These are phyloP conservation scores for Lepidium didymum DNA, from an alignment of 345 rosid genomes.

Conservation along the genomic window DNA sequence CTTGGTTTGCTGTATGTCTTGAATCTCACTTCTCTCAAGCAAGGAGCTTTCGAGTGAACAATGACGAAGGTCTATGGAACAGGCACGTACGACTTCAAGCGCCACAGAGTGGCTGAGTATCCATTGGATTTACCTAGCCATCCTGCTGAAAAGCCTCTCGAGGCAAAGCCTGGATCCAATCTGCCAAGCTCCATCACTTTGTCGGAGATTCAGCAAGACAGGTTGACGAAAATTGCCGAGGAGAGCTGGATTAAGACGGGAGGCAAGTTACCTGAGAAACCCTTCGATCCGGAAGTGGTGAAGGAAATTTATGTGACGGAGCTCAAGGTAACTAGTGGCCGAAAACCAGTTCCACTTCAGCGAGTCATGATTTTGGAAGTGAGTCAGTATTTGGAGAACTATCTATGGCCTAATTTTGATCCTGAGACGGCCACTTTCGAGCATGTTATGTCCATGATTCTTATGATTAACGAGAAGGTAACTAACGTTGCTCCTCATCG, in stretches of 20 bases:
- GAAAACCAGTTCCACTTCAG: conserved; percentile 84
- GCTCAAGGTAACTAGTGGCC: conserved; percentile 60
- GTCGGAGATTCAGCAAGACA: conserved; percentile 87
- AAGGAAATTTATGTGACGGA: conserved; percentile 77
- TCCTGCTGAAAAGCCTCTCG: conserved; percentile 44
- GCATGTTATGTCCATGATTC: conserved; percentile 96
- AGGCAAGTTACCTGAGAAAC: conserved; percentile 33
- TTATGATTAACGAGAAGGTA: conserved; percentile 96
- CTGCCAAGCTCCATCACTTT: conserved; percentile 78
- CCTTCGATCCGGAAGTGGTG: conserved; percentile 72
- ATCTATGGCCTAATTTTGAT: conserved; percentile 89
- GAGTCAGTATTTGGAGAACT: conserved; percentile 93
- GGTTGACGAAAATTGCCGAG: conserved; percentile 66
- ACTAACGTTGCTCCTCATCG: not conserved
- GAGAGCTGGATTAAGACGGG: conserved; percentile 68
- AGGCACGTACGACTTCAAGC: conserved; percentile 95
- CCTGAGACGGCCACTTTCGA: conserved; percentile 69
- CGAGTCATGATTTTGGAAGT: conserved; percentile 96
- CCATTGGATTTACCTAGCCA: conserved; percentile 56
- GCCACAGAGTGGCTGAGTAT: conserved; percentile 96
- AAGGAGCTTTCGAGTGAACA: not conserved
- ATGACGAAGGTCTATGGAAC: conserved; percentile 95
- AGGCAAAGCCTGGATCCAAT: conserved; percentile 52
- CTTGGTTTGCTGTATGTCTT: not conserved
- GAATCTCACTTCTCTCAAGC: not conserved